phyloP scores from a whole-genome alignment of 192 early-diverging fungal genomes.

The Anaeromyces robustus region DNA sequence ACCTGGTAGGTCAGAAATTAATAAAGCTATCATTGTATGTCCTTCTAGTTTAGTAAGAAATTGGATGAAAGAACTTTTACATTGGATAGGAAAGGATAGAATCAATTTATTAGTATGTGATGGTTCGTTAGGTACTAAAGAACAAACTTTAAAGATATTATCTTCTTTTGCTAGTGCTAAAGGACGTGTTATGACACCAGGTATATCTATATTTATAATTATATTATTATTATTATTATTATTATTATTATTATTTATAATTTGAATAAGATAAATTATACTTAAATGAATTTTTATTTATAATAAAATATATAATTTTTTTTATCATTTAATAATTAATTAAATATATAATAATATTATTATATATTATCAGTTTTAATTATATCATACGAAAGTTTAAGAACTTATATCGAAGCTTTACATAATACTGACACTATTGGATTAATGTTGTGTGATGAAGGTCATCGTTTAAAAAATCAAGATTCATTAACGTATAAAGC shows the following conservation, averaged over 20 bases:
- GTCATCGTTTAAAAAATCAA: constrained; percentile 9
- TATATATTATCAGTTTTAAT: constrained; percentile 55
- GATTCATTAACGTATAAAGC: not conserved
- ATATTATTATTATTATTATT: not conserved
- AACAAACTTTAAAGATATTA: constrained; percentile 62
- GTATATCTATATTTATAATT: too few species aligned
- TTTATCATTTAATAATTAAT: not conserved
- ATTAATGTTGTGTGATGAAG: constrained; percentile 91
- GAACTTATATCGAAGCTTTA: constrained; percentile 62
- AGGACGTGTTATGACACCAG: constrained; percentile 46
- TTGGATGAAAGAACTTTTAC: constrained; percentile 87
- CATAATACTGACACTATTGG: constrained; percentile 65
- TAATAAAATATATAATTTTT: constrained; percentile 38
- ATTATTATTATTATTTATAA: too few species aligned
- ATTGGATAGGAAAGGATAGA: constrained; percentile 77
- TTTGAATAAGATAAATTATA: too few species aligned
- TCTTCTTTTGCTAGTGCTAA: constrained; percentile 65
- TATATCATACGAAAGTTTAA: constrained; percentile 92
- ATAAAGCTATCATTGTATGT: constrained; percentile 94
- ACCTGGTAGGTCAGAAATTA: constrained; percentile 78
- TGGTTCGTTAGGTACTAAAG: constrained; percentile 69
- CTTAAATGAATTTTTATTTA: constrained; percentile 8
- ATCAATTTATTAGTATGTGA: constrained; percentile 81
- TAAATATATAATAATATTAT: not conserved
- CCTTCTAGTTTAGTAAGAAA: constrained; percentile 90